Percentiles rank a stretch among this genome's conserved stretches.
Conservation (phyloP, 768 basidiomycete genomes). For the Amanita pseudoporphyria region DNA sequence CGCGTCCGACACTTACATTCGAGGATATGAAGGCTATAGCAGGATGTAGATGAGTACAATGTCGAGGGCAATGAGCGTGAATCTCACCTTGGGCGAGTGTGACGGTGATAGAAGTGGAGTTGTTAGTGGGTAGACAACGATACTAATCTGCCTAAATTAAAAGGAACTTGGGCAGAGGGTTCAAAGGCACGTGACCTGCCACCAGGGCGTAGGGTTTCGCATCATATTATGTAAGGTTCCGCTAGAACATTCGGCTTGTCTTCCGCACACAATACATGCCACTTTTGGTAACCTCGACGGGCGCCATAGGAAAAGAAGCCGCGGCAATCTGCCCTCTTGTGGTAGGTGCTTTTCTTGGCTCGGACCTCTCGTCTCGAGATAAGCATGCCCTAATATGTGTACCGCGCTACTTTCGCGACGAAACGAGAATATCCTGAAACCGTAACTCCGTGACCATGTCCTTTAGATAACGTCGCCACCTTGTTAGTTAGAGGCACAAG, state of each 20-base stretch:
- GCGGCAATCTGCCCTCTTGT: too few relatives aligned
- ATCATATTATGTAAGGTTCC: conserved; percentile 8
- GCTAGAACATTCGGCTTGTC: conserved; percentile 2
- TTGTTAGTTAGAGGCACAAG: too few relatives aligned
- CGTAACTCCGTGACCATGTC: too few relatives aligned
- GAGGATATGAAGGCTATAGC: conserved; percentile 14
- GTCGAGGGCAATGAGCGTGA: conserved; percentile 20
- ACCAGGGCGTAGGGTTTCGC: conserved; percentile 7
- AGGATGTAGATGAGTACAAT: background rate
- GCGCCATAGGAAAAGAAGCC: background rate
- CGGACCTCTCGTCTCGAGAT: too few relatives aligned
- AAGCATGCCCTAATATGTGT: too few relatives aligned
- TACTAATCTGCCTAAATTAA: conserved; percentile 54
- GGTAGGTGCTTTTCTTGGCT: too few relatives aligned
- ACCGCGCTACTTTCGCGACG: too few relatives aligned
- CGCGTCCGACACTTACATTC: conserved; percentile 38
- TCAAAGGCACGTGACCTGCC: conserved; percentile 29
- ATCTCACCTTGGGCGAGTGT: conserved; percentile 32
- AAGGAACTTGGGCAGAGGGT: conserved; percentile 64
- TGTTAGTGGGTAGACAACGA: conserved; percentile 39
- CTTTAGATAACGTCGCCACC: too few relatives aligned
- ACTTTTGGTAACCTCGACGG: background rate
- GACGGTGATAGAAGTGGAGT: conserved; percentile 31
- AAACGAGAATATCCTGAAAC: too few relatives aligned
- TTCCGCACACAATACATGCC: background rate